These are phyloP conservation scores for Orbilia blumenaviensis DNA, from an alignment of 2,329 filamentous ascomycete genomes.

Conservation along the genomic window DNA sequence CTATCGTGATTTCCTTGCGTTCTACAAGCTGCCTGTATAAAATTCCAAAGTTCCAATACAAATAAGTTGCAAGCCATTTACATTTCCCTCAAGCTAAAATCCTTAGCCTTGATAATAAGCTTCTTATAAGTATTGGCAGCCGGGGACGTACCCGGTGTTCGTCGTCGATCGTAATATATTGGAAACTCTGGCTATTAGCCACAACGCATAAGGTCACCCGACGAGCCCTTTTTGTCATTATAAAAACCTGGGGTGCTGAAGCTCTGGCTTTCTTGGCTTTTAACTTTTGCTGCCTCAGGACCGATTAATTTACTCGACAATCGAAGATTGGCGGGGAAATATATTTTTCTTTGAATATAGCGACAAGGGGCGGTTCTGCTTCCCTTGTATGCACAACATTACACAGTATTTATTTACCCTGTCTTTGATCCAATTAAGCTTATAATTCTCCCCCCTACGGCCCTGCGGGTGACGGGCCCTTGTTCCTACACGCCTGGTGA, in stretches of 20 bases:
- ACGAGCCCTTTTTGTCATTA: slow-evolving; percentile 31
- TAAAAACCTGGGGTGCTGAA: slow-evolving; percentile 25
- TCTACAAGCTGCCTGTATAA: slow-evolving; percentile 45
- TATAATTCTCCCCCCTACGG: slow-evolving; percentile 14
- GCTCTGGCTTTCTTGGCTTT: background rate
- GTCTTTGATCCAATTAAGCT: slow-evolving; percentile 15
- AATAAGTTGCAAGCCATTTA: background rate
- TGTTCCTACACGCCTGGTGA: slow-evolving; percentile 16
- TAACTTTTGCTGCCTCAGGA: background rate
- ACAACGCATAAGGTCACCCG: slow-evolving; percentile 42
- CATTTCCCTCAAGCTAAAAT: background rate
- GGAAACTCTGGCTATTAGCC: slow-evolving; percentile 49
- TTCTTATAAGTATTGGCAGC: background rate
- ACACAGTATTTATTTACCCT: background rate
- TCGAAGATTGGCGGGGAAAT: slow-evolving; percentile 30
- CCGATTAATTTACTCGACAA: background rate
- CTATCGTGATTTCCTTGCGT: slow-evolving; percentile 6
- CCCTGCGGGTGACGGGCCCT: background rate
- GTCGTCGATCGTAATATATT: slow-evolving; percentile 50
- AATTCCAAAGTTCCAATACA: slow-evolving; percentile 26
- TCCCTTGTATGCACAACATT: background rate
- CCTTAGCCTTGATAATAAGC: slow-evolving; percentile 1
- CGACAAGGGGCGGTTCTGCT: background rate
- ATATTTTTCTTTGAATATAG: background rate
- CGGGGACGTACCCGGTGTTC: slow-evolving; percentile 32